Evolutionary conservation across 2,329 filamentous ascomycete genomes (phyloP), one percentile per base, ranked within the genome.

Genomic region (Fusarium torulosum): DNA sequence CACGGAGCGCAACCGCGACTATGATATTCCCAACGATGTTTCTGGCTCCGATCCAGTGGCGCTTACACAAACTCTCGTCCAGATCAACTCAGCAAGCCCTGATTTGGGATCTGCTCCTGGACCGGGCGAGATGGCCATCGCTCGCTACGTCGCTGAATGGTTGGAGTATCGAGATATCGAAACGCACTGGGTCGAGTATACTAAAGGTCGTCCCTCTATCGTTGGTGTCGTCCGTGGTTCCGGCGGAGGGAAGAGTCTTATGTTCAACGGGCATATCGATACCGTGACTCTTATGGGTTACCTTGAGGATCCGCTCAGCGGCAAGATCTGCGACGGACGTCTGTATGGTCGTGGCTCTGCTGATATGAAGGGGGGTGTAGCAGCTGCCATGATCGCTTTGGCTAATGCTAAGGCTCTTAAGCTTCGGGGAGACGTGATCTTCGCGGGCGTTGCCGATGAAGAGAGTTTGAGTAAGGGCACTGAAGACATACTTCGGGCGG

Each of bases 1-100:
- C 63, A 93, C 91, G 0, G 77, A 79, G 40, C 89, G 89, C 0
- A 70, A 72, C 10, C 82, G 90, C 37, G 79, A 83, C 3, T 91
- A 91, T 64, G 49, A 69, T 0, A 59, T 75, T 11, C 85, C 85
- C 0, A 58, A 63, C 6, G 75, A 79, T 29, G 80, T 85, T 0
- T 78, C 78, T 2, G 60, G 67, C 4, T 79, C 84, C 7, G 81
- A 84, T 38, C 69, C 79, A 0, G 76, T 83, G 6, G 52, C 61
- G 1, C 68, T 86, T 29, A 82, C 83, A 0, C 81, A 83, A 57
- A 74, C 72, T 0, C 75, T 87, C 13, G 81, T 83, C 1, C 77
- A 75, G 15, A 85, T 87, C 66, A 75, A 85, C 63, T 87, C 85
- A 0, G 78, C 83, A 3, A 85, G 81, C 50, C 81, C 83, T 0